Base-by-base conservation (phyloP, 169 alveolate genomes). In the Besnoitia besnoiti region DNA sequence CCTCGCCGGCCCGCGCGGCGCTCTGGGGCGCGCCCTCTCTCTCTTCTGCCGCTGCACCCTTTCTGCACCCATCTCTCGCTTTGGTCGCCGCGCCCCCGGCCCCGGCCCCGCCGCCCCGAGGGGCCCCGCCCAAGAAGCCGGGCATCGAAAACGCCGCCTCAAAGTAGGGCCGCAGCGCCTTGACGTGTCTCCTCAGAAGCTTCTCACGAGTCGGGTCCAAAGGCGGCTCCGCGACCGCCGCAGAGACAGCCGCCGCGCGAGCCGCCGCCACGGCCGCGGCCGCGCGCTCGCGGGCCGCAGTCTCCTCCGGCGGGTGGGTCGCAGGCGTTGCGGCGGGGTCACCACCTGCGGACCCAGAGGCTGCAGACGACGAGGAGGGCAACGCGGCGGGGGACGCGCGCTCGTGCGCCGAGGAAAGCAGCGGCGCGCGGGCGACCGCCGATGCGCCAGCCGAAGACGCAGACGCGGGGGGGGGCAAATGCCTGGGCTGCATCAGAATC, bases 211-310 rank as follows among this genome's bases (percentile, higher is more conserved):
- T 37, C 14, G 82, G 82, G n/a, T 73, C 47, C 82, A 73, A 30
- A 7, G 82, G 82, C 40, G 82, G 82, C 14, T 73, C 82, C 16
- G n/a, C 82, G 39, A 37, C 82, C 5, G 82, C 82, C 5, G 82
- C 82, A 35, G 82, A 39, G 2, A 42, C 82, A 1, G 82, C 16
- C 82, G n/a, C 47, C 0, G 82, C 82, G 33, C n/a, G n/a, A 51
- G 82, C 82, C 3, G 82, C 82, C 27, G 44, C 16, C 46, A 42
- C 82, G 44, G 82, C 82, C 82, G 82, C 82, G 14, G 79, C 79
- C 44, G 46, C 46, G n/a, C 67, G 67, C 67, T 55, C 67, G 67
- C 67, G 67, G 30, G 67, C 67, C n/a, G 47, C 46, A 42, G 44
- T 73, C 27, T 73, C 82, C 2, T 37, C 82, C n/a, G 46, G 82